These are phyloP conservation scores for Mycena floridula DNA, from an alignment of 768 basidiomycete genomes.

Conservation along the genomic window DNA sequence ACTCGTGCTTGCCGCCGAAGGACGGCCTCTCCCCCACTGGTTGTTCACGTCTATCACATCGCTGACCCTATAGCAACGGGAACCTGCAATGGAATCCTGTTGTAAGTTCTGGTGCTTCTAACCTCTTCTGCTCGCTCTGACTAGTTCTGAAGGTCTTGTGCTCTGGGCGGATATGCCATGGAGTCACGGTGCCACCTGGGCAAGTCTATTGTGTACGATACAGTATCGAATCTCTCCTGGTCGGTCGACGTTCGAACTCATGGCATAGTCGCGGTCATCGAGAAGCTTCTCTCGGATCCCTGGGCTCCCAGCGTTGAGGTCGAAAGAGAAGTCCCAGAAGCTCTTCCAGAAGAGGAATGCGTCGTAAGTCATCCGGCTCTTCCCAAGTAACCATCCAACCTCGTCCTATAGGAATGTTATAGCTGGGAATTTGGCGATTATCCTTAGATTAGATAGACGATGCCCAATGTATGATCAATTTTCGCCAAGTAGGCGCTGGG, in stretches of 20 bases:
- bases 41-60: slow-evolving; percentile 85
- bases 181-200: slow-evolving; percentile 75
- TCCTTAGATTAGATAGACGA: too few species aligned
- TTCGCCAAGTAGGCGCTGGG: too few species aligned
- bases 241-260: slow-evolving; percentile 77
- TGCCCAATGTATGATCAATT: too few species aligned
- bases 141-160: neutral
- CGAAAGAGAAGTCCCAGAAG: slow-evolving; percentile 58
- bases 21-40: too few species aligned
- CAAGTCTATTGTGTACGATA: slow-evolving; percentile 84
- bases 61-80: slow-evolving; percentile 95
- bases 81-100: slow-evolving; percentile 75
- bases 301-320: slow-evolving; percentile 63
- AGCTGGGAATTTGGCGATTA: slow-evolving; percentile 55
- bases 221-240: slow-evolving; percentile 84
- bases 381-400: neutral
- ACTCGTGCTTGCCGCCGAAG: too few species aligned
- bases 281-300: slow-evolving; percentile 59
- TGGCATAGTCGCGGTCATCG: slow-evolving; percentile 73
- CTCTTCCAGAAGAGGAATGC: slow-evolving; percentile 55
- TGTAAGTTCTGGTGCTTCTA: slow-evolving; percentile 80
- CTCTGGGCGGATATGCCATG: neutral
- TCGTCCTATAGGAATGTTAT: slow-evolving; percentile 43
- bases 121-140: slow-evolving; percentile 11
- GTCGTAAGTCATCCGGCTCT: slow-evolving; percentile 42